Conservation (phyloP, 2,329 filamentous ascomycete genomes). For the Talaromyces verruculosus region DNA sequence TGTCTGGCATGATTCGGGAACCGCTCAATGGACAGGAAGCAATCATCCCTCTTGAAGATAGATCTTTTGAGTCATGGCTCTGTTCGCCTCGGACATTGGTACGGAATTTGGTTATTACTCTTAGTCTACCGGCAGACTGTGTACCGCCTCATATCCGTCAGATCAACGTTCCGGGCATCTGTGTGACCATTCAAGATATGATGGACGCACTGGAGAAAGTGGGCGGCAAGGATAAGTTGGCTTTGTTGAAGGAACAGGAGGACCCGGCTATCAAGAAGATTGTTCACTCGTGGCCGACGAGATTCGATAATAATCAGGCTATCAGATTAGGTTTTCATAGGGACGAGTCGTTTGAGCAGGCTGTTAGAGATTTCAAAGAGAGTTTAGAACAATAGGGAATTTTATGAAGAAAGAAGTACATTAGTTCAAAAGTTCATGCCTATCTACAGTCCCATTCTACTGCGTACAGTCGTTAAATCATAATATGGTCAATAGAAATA, state of each 20-base stretch:
- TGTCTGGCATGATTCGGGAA: slow-evolving; percentile 64
- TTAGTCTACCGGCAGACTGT: slow-evolving; percentile 46
- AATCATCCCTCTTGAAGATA: slow-evolving; percentile 52
- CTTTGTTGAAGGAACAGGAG: slow-evolving; percentile 53
- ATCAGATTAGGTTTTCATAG: slow-evolving; percentile 53
- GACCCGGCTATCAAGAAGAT: slow-evolving; percentile 54
- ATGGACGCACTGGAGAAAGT: slow-evolving; percentile 57
- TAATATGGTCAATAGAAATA: neutral
- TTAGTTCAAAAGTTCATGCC: neutral
- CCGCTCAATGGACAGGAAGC: slow-evolving; percentile 58
- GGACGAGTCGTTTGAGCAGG: slow-evolving; percentile 55
- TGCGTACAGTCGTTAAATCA: neutral
- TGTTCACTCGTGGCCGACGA: slow-evolving; percentile 57
- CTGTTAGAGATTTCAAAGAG: slow-evolving; percentile 52
- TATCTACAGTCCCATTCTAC: neutral
- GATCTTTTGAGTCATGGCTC: slow-evolving; percentile 55
- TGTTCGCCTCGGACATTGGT: slow-evolving; percentile 55
- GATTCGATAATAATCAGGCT: slow-evolving; percentile 55
- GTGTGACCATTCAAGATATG: slow-evolving; percentile 57
- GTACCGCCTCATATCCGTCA: slow-evolving; percentile 50
- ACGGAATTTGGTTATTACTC: slow-evolving; percentile 53
- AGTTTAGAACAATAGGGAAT: neutral
- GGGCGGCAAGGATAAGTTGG: slow-evolving; percentile 54
- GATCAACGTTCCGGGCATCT: slow-evolving; percentile 58
- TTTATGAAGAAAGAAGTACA: neutral